These are phyloP conservation scores for Colletotrichum tropicicola DNA, from an alignment of 2,329 filamentous ascomycete genomes.

Conservation along the genomic window DNA sequence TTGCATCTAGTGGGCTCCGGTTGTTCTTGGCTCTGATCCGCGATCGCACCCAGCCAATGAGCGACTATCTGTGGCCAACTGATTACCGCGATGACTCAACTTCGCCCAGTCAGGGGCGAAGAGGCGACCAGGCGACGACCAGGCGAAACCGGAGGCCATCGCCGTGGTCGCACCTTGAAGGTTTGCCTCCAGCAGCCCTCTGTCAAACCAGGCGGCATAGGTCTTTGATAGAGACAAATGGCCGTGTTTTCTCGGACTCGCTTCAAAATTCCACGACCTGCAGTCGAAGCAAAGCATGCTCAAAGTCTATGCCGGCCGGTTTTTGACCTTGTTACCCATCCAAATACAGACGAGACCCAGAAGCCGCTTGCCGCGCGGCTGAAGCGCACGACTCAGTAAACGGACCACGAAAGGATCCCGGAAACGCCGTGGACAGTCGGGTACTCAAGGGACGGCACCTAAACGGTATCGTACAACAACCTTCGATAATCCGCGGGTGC, in stretches of 20 bases:
- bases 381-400: constrained; percentile 6
- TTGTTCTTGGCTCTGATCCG: background rate
- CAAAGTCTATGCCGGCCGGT: too few species aligned
- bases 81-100: constrained; percentile 25
- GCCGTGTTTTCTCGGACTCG: too few species aligned
- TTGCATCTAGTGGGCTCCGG: background rate
- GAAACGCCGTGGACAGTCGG: background rate
- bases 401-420: background rate
- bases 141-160: background rate
- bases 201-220: too few species aligned
- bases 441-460: background rate
- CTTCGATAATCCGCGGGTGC: background rate
- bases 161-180: background rate
- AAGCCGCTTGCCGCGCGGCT: constrained; percentile 25
- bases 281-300: too few species aligned
- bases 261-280: too few species aligned
- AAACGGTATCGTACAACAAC: background rate
- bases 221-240: too few species aligned
- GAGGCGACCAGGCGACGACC: too few species aligned
- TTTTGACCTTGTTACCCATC: too few species aligned
- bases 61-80: background rate
- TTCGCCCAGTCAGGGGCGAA: background rate
- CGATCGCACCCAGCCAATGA: constrained; percentile 5
- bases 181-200: too few species aligned
- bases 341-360: too few species aligned